These are phyloP conservation scores for Exophiala spinifera DNA, from an alignment of 2,329 filamentous ascomycete genomes.

Conservation along the genomic window DNA sequence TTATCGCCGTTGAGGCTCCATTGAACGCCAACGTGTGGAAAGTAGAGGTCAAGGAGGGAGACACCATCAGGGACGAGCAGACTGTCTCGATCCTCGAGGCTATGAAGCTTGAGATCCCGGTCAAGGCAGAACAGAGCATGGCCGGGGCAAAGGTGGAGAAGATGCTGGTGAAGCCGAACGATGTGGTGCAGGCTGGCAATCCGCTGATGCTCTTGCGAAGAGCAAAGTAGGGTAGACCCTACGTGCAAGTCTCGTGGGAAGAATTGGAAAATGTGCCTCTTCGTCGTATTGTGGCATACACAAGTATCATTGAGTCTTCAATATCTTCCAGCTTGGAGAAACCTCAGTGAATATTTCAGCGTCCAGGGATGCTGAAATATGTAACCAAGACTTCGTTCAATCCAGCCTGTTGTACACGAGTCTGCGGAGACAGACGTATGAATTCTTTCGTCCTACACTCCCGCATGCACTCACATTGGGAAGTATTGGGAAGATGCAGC, in stretches of 20 bases:
- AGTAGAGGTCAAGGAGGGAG: conserved; percentile 44
- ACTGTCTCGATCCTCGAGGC: conserved; percentile 51
- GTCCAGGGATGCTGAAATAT: too few species aligned
- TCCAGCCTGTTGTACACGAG: too few species aligned
- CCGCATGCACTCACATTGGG: too few species aligned
- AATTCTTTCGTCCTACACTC: too few species aligned
- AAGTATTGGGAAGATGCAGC: too few species aligned
- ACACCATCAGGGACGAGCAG: conserved; percentile 43
- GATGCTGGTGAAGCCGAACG: conserved; percentile 40
- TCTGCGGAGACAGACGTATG: too few species aligned
- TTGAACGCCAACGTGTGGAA: conserved; percentile 55
- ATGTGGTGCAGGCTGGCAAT: conserved; percentile 38
- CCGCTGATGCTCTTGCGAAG: conserved; percentile 34
- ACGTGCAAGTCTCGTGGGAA: not conserved
- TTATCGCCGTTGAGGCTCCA: conserved; percentile 41
- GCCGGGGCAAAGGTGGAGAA: conserved; percentile 37
- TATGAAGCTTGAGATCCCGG: conserved; percentile 57
- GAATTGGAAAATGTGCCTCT: too few species aligned
- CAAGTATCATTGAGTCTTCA: too few species aligned
- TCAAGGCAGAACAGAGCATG: conserved; percentile 35
- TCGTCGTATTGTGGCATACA: too few species aligned
- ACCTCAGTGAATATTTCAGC: too few species aligned
- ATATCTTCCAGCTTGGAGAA: too few species aligned
- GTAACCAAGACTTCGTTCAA: too few species aligned
- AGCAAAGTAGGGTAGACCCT: conserved; percentile 10